Evolutionary conservation across 352 stramenopile species (phyloP), one percentile per base, ranked within the genome.

Genomic region (Globisporangium spinosum): DNA sequence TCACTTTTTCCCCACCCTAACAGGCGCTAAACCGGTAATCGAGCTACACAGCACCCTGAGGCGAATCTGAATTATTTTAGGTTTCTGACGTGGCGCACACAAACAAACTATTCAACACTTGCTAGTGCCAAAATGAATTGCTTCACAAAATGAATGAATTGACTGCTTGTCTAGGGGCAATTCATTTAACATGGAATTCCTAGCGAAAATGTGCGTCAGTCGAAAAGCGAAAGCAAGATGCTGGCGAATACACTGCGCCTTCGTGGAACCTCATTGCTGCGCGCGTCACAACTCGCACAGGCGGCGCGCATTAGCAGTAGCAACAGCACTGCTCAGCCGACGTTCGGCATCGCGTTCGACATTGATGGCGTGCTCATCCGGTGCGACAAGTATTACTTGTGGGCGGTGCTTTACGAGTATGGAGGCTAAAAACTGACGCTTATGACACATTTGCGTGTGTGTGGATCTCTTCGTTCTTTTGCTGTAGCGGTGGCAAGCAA

Each of bases 291-390:
- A 3, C n/a, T 40, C 2, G 22, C 34, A 13, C 67, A 47, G 15
- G 15, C 27, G 32, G 2, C 29, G 56, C 17, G n/a, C 32, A n/a
- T 29, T 38, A 56, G 23, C 34, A 67, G 67, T 20, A 59, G 54
- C 54, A 59, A 15, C 54, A 59, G 20, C 35, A 13, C 3, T 1
- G 56, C 38, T 34, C 13, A 55, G 49, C 72, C 76, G 8, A 80
- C 80, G 27, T 94, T 95, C 47, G 89, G 87, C 45, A 89, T 97
- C 47, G 91, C 89, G 6, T 97, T 97, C 68, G 91, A 98, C 69
- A 97, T 98, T 49, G 91, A 98, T 53, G 91, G 91, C 63, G 91
- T 98, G 13, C 77, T 98, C 47, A 90, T 98, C 58, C 83, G 91
- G 87, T 93, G 40, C 22, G 67, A 49, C 15, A 23, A 2, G 20